These are phyloP conservation scores for Fusarium algeriense DNA, from an alignment of 2,329 filamentous ascomycete species.

Conservation along the genomic window DNA sequence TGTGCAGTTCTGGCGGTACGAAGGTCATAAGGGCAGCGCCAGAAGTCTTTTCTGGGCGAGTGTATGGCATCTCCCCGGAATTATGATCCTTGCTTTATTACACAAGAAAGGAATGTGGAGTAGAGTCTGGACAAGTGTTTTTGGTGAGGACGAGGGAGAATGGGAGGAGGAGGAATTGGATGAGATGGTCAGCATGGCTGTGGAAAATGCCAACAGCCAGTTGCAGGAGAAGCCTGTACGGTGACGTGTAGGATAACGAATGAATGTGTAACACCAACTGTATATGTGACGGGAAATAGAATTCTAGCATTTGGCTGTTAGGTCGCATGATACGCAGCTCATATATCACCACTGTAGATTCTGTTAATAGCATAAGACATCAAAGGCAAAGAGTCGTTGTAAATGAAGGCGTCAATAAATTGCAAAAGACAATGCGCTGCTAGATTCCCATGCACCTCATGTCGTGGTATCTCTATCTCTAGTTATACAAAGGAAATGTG, in stretches of 20 bases:
- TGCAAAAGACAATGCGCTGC: conserved; percentile 23
- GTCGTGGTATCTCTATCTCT: conserved; percentile 48
- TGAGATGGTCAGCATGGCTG: conserved; percentile 55
- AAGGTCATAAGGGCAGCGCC: conserved; percentile 84
- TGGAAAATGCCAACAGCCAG: conserved; percentile 40
- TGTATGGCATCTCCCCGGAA: conserved; percentile 92
- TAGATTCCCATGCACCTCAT: conserved; percentile 31
- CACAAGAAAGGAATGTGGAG: conserved; percentile 96
- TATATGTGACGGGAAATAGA: conserved; percentile 36
- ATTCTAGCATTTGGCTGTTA: conserved; percentile 11
- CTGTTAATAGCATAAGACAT: conserved; percentile 8
- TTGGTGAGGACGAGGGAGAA: conserved; percentile 71
- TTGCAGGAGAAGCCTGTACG: conserved; percentile 30
- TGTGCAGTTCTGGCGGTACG: conserved; percentile 80
- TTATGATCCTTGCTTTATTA: conserved; percentile 89
- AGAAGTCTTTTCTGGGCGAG: conserved; percentile 95
- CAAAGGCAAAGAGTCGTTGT: background rate
- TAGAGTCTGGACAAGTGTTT: conserved; percentile 78
- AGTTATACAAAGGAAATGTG: conserved; percentile 46
- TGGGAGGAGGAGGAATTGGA: conserved; percentile 67
- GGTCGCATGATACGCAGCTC: conserved; percentile 23
- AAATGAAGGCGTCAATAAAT: conserved; percentile 13
- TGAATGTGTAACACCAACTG: conserved; percentile 44
- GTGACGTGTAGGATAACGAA: conserved; percentile 34
- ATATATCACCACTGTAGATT: conserved; percentile 31